These are phyloP conservation scores for Malus hybrid DNA, from an alignment of 331 rosid genomes.

Conservation along the genomic window DNA sequence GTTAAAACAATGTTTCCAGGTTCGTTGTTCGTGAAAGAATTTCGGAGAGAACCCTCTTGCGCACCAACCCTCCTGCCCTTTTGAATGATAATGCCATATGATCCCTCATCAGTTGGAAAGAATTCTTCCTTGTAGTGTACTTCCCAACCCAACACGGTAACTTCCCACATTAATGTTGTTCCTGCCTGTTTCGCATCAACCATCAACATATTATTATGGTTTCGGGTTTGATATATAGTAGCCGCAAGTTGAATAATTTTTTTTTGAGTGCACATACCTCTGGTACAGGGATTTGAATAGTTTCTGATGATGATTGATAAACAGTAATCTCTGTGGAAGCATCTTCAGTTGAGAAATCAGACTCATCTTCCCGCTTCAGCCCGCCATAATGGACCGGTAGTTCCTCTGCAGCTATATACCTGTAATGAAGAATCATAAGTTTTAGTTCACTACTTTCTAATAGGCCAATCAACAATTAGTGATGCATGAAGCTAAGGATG, in stretches of 20 bases:
- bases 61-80: slow-evolving; percentile 50
- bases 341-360: slow-evolving; percentile 56
- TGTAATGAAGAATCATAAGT: slow-evolving; percentile 10
- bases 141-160: slow-evolving; percentile 78
- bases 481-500: background rate
- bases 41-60: slow-evolving; percentile 49
- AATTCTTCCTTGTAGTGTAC: slow-evolving; percentile 75
- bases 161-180: slow-evolving; percentile 52
- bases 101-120: slow-evolving; percentile 57
- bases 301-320: slow-evolving; percentile 56
- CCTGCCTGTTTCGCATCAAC: slow-evolving; percentile 21
- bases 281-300: slow-evolving; percentile 52
- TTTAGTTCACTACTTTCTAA: background rate
- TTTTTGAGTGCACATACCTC: slow-evolving; percentile 36
- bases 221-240: background rate
- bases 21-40: slow-evolving; percentile 45
- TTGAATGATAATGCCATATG: slow-evolving; percentile 67
- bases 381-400: slow-evolving; percentile 82
- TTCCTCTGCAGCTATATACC: slow-evolving; percentile 68
- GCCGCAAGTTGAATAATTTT: no score
- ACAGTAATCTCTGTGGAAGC: slow-evolving; percentile 56
- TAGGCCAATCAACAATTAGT: no score
- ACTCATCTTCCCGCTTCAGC: slow-evolving; percentile 46
- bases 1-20: slow-evolving; percentile 70
- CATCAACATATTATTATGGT: background rate